Base-by-base conservation (phyloP, 352 stramenopile genomes). In the Phytophthora chlamydospora region DNA sequence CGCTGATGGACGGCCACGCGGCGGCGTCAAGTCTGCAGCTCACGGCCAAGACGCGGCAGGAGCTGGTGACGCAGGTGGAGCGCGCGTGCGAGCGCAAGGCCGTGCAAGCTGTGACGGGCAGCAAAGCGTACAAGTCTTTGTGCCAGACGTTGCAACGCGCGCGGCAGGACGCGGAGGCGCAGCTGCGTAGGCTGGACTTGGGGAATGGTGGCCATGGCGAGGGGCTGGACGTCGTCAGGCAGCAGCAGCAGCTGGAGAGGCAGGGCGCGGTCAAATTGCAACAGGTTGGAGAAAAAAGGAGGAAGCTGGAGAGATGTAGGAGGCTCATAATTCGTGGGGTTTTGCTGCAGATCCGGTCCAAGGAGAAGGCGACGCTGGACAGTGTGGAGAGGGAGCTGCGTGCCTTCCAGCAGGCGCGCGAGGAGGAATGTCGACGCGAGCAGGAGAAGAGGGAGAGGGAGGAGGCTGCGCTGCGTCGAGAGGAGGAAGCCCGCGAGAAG, bases 1-100 rank as follows among this genome's bases (percentile, higher is more conserved):
- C 48, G 14, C 9, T 51, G 17, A 46, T 50, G 6, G 45, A 44
- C 29, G 58, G 49, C 48, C 49, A 52, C 13, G 14, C 35, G 19
- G 52, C 54, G n/a, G 42, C 58, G 3, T 46, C 66, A 2, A 64
- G 42, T 43, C 47, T 76, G 43, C 58, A 66, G 6, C 40, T 83
- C 10, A 73, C 53, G 10, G 33, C 57, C 14, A 69, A 64, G 53
- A 75, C 71, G 3, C 55, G 80, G 4, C 78, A 87, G 65, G 83
- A 92, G 39, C 68, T 92, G 40, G 58, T 90, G 51, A 69, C 76
- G 24, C 68, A 84, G 13, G 78, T 92, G 40, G 80, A 92, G 56
- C 72, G 66, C 32, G 68, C 73, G 39, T 92, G 83, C 27, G 83
- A 92, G 49, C 68, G 72, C 42, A 84, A 83, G 45, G 83, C 83